phyloP scores from a whole-genome alignment of 805 yeast genomes.

The Teunomyces stri region DNA sequence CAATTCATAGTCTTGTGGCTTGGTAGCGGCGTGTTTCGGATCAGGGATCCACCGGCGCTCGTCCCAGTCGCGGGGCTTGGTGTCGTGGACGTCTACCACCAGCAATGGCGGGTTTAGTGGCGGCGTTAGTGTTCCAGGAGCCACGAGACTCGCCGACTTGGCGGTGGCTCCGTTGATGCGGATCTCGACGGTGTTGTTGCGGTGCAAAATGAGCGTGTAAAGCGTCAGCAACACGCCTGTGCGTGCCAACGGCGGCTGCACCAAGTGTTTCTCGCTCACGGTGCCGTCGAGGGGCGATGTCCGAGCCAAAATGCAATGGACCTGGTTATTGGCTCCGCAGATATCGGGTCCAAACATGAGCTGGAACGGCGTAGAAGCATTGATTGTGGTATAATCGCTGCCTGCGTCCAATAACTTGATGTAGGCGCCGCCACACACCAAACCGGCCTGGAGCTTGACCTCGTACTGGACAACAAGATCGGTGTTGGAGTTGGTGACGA shows the following conservation, averaged over 20 bases:
- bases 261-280: conserved; percentile 67
- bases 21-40: conserved; percentile 48
- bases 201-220: conserved; percentile 73
- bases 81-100: conserved; percentile 53
- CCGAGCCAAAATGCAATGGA: conserved; percentile 71
- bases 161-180: conserved; percentile 77
- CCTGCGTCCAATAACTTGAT: conserved; percentile 61
- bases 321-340: conserved; percentile 78
- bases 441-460: conserved; percentile 75
- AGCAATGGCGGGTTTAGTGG: conserved; percentile 63
- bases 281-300: conserved; percentile 52
- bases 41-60: conserved; percentile 67
- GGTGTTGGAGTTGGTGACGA: conserved; percentile 55
- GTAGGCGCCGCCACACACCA: conserved; percentile 89
- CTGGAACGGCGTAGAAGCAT: conserved; percentile 69
- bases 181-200: conserved; percentile 69
- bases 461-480: conserved; percentile 87
- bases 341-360: conserved; percentile 94
- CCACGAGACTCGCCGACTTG: conserved; percentile 63
- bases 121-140: conserved; percentile 57
- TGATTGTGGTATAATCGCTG: conserved; percentile 48
- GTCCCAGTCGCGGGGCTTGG: conserved; percentile 81
- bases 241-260: conserved; percentile 65
- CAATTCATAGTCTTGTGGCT: conserved; percentile 88
- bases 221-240: conserved; percentile 56